Conservation (phyloP, 2,329 filamentous ascomycete species). For the Ophiocordyceps sinensis region DNA sequence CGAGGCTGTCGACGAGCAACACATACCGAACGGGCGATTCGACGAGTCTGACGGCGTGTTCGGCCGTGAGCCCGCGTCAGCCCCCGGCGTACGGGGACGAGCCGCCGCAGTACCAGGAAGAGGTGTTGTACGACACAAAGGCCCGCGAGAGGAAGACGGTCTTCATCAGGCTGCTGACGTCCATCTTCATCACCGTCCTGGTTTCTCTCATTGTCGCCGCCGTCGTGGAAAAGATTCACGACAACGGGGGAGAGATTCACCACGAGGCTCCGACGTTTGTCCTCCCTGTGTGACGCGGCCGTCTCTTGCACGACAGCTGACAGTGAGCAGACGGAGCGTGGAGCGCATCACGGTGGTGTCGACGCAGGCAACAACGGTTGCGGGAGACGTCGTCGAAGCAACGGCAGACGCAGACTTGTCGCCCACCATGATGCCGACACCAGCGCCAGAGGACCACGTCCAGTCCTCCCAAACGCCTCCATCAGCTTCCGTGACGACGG, state of each 20-base stretch:
- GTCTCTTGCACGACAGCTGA: not conserved
- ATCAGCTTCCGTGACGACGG: not conserved
- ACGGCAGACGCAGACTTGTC: not conserved
- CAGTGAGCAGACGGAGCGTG: constrained; percentile 1
- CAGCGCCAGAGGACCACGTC: not conserved
- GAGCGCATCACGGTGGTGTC: constrained; percentile 4
- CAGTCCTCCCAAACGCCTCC: not conserved
- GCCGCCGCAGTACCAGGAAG: constrained; percentile 6
- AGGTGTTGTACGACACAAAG: constrained; percentile 2
- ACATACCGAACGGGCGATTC: constrained; percentile 3
- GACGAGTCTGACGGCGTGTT: constrained; percentile 3
- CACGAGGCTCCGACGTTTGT: constrained; percentile 1
- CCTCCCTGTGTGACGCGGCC: no score
- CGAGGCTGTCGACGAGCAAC: constrained; percentile 2
- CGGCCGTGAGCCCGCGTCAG: constrained; percentile 4
- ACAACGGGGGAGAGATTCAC: not conserved
- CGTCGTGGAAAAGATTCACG: constrained; percentile 9
- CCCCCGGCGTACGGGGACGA: constrained; percentile 9
- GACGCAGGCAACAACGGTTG: not conserved
- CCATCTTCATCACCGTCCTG: constrained; percentile 10
- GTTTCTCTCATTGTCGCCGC: constrained; percentile 11
- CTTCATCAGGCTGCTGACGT: constrained; percentile 8
- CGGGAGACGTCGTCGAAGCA: not conserved
- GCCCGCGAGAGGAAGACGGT: constrained; percentile 5
- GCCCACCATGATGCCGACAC: not conserved